Percentiles rank a stretch among this genome's conserved stretches.
Conservation (phyloP, 2,329 filamentous ascomycete genomes). For the Xylaria sp. region DNA sequence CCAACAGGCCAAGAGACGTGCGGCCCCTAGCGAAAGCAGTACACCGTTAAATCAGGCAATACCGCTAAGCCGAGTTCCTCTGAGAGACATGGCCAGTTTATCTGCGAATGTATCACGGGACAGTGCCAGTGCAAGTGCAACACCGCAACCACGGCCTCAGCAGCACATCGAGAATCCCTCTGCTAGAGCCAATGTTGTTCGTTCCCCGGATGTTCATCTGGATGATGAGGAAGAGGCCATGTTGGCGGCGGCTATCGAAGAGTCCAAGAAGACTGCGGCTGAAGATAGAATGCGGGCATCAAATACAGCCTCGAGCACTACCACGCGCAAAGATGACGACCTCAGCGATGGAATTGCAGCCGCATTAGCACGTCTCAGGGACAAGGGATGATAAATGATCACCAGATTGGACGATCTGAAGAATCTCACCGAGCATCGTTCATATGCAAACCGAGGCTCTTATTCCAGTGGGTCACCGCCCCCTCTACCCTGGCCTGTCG, state of each 20-base stretch:
- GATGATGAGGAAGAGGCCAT: constrained; percentile 63
- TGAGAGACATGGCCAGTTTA: constrained; percentile 53
- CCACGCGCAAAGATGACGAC: constrained; percentile 52
- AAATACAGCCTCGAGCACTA: constrained; percentile 32
- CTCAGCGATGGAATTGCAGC: constrained; percentile 69
- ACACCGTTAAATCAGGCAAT: constrained; percentile 52
- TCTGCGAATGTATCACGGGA: constrained; percentile 43
- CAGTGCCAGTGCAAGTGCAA: constrained; percentile 40
- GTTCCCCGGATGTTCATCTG: constrained; percentile 50
- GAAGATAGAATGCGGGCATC: constrained; percentile 43
- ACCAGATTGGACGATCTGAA: constrained; percentile 18
- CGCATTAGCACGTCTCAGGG: constrained; percentile 67
- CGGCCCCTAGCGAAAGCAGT: constrained; percentile 44
- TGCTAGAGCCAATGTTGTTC: not conserved
- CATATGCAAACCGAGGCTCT: constrained; percentile 13
- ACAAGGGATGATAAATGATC: constrained; percentile 51
- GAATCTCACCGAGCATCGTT: constrained; percentile 7
- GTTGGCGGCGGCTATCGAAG: constrained; percentile 59
- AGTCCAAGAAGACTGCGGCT: constrained; percentile 55
- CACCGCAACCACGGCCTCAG: constrained; percentile 36
- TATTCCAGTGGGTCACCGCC: constrained; percentile 5
- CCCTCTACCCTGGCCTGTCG: not conserved
- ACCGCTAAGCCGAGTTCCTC: constrained; percentile 54
- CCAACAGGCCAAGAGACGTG: constrained; percentile 69
- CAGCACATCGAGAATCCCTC: constrained; percentile 18